These are phyloP conservation scores for Leptodontidium sp. DNA, from an alignment of 2,329 filamentous ascomycete species.

Conservation along the genomic window DNA sequence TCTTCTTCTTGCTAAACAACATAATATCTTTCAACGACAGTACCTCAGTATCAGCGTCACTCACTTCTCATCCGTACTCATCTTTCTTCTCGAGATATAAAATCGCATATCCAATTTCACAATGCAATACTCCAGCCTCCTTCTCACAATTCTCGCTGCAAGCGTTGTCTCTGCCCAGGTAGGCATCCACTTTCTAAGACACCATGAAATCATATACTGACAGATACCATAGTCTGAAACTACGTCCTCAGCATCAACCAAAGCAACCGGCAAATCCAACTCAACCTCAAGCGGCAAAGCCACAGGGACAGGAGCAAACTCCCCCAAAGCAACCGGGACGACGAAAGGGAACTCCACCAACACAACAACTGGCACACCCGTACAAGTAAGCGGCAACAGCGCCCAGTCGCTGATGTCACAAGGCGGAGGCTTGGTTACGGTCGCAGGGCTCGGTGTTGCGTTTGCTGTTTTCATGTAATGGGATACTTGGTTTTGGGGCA, in stretches of 20 bases:
- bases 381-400: constrained; percentile 34
- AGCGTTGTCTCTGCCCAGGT: constrained; percentile 32
- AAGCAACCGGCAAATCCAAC: constrained; percentile 26
- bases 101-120: constrained; percentile 18
- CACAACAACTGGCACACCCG: constrained; percentile 30
- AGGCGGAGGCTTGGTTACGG: constrained; percentile 42
- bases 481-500: neutral
- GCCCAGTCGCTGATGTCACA: constrained; percentile 38
- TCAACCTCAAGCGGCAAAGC: constrained; percentile 21
- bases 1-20: constrained; percentile 20
- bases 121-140: constrained; percentile 43
- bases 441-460: constrained; percentile 43
- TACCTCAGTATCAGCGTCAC: constrained; percentile 13
- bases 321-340: constrained; percentile 21
- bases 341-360: constrained; percentile 27
- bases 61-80: neutral
- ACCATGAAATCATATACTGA: constrained; percentile 1
- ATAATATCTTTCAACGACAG: constrained; percentile 19
- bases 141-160: constrained; percentile 39
- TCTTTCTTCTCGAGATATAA: neutral
- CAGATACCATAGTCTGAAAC: constrained; percentile 13
- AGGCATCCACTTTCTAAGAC: constrained; percentile 1
- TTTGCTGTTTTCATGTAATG: constrained; percentile 46
- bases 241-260: constrained; percentile 15
- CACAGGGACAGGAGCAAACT: constrained; percentile 8